Evolutionary conservation across 1,139 yeast genomes (phyloP).

Genomic region (Geotrichum citri-aurantii): DNA sequence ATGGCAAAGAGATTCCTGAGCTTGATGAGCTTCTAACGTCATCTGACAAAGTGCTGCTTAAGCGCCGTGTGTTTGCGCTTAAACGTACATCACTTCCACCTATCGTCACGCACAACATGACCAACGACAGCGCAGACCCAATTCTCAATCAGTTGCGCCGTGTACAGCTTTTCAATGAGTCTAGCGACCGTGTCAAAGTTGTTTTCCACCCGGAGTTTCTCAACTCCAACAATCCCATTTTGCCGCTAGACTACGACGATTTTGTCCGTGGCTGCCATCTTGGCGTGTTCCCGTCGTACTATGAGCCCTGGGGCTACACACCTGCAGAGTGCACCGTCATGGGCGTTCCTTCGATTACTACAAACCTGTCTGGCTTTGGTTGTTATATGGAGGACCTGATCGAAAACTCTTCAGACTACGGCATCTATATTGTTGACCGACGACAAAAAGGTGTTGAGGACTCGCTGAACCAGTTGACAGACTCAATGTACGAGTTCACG

Average conservation of each 20-base stretch:
- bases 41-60: constrained; percentile 81
- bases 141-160: constrained; percentile 86
- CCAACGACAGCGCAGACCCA: constrained; percentile 86
- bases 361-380: constrained; percentile 94
- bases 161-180: constrained; percentile 82
- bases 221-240: constrained; percentile 88
- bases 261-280: constrained; percentile 97
- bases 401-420: constrained; percentile 91
- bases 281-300: constrained; percentile 97
- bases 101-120: constrained; percentile 94
- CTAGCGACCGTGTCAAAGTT: constrained; percentile 87
- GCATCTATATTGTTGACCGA: constrained; percentile 94
- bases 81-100: constrained; percentile 88
- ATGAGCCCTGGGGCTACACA: constrained; percentile 99
- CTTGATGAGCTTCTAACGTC: constrained; percentile 81
- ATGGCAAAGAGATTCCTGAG: constrained; percentile 53
- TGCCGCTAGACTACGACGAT: constrained; percentile 94
- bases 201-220: constrained; percentile 97
- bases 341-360: constrained; percentile 99
- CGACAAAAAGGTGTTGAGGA: constrained; percentile 91
- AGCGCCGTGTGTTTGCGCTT: constrained; percentile 88
- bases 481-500: constrained; percentile 83
- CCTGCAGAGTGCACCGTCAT: constrained; percentile 99
- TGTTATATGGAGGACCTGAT: constrained; percentile 97
- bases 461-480: constrained; percentile 82